A percentile compares a stretch with the other conserved stretches of the same genome.
Evolutionary conservation across 2,329 filamentous ascomycete species (phyloP).

Genomic region (Xylariaceae sp.): DNA sequence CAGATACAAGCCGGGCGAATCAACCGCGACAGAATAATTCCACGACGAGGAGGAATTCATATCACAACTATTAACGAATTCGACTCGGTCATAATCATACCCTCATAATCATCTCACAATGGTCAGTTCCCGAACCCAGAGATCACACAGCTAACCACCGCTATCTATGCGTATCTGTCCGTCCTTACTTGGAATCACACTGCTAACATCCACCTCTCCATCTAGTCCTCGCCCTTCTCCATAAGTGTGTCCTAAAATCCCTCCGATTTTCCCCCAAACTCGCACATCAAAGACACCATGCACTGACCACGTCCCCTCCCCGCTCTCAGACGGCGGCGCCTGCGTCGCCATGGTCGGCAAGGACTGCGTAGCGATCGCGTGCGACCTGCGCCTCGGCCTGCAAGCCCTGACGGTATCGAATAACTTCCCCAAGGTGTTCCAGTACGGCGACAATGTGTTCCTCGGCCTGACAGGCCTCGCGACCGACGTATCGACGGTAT

Average conservation of each 20-base stretch:
- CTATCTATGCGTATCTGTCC: neutral
- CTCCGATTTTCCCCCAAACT: neutral
- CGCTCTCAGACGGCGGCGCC: conserved; percentile 68
- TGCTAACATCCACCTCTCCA: conserved; percentile 30
- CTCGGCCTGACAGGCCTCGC: conserved; percentile 93
- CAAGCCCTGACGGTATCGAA: conserved; percentile 97
- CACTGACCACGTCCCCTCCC: conserved; percentile 4
- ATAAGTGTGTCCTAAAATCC: conserved; percentile 63
- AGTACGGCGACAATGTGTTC: conserved; percentile 91
- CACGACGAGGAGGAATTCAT: neutral
- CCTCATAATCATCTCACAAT: conserved; percentile 23
- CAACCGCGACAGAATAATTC: neutral
- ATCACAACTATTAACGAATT: neutral
- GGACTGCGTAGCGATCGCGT: conserved; percentile 98
- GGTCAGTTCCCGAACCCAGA: conserved; percentile 29
- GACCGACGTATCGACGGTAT: conserved; percentile 90
- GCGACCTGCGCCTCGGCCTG: conserved; percentile 94
- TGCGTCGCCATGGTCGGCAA: conserved; percentile 99
- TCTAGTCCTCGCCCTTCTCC: conserved; percentile 82
- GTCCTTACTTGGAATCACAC: conserved; percentile 20
- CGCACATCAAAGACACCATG: neutral
- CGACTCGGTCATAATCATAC: neutral
- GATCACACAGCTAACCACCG: neutral
- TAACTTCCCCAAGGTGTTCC: conserved; percentile 99
- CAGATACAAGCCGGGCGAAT: neutral